A percentile compares a stretch with the other conserved stretches of the same genome.
These are phyloP conservation scores for Lepiota venenata DNA, from an alignment of 768 basidiomycete genomes.

Conservation along the genomic window DNA sequence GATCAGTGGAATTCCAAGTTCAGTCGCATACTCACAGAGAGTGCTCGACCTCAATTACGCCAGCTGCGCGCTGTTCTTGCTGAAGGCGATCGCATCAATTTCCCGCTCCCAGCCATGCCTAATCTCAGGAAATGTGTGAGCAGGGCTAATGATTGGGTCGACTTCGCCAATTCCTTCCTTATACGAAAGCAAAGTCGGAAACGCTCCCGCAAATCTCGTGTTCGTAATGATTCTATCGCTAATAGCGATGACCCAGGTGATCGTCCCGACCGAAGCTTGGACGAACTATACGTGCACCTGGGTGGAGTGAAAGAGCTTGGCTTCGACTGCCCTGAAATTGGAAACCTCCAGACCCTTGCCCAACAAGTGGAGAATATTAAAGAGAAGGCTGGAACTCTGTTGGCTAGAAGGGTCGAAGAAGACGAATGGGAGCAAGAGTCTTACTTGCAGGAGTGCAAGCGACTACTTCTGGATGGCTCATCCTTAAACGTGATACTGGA, in stretches of 20 bases:
- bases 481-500: slow-evolving; percentile 83
- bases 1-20: slow-evolving; percentile 73
- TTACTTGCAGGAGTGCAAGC: slow-evolving; percentile 68
- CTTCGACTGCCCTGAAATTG: slow-evolving; percentile 81
- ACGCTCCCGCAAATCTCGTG: slow-evolving; percentile 62
- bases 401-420: slow-evolving; percentile 26
- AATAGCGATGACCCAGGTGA: slow-evolving; percentile 56
- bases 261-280: slow-evolving; percentile 66
- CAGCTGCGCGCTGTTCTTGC: slow-evolving; percentile 77
- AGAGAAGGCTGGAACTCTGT: slow-evolving; percentile 48
- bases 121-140: slow-evolving; percentile 76
- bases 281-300: slow-evolving; percentile 68
- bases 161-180: slow-evolving; percentile 73
- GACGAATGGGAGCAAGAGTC: slow-evolving; percentile 40
- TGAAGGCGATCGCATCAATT: slow-evolving; percentile 86
- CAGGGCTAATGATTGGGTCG: slow-evolving; percentile 86
- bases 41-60: slow-evolving; percentile 68
- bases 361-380: slow-evolving; percentile 65
- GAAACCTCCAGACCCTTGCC: slow-evolving; percentile 47
- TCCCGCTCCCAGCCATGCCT: slow-evolving; percentile 66
- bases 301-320: slow-evolving; percentile 73
- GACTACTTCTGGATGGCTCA: slow-evolving; percentile 63
- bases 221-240: slow-evolving; percentile 42
- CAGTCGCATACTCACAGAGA: slow-evolving; percentile 61
- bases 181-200: slow-evolving; percentile 79